Evolutionary conservation across 768 basidiomycete species (phyloP).

Genomic region (Suillus discolor): DNA sequence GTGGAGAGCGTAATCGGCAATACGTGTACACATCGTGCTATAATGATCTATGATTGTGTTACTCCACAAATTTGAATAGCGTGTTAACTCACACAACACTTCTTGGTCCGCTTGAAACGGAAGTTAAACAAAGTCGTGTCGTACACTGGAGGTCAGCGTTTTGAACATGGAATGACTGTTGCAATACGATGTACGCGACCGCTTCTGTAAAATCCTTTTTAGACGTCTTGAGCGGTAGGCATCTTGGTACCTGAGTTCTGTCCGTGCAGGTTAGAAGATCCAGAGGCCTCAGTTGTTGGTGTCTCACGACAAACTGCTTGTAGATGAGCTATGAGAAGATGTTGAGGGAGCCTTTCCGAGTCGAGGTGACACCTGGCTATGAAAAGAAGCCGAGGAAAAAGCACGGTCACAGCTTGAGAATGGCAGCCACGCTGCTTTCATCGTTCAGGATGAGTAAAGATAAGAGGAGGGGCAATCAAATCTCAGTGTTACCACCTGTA

Average conservation of each 20-base stretch:
- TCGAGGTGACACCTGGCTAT: neutral
- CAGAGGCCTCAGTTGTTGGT: neutral
- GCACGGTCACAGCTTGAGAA: neutral
- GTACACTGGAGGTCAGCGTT: neutral
- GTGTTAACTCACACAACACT: neutral
- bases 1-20: neutral
- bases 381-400: neutral
- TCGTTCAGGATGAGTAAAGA: neutral
- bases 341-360: neutral
- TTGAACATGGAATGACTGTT: neutral
- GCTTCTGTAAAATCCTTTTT: neutral
- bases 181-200: neutral
- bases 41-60: slow-evolving; percentile 5
- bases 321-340: neutral
- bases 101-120: neutral
- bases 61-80: neutral
- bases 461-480: no score
- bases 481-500: neutral
- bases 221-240: neutral
- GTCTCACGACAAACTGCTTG: neutral
- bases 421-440: neutral
- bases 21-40: neutral
- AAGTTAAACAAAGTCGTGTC: neutral
- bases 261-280: neutral
- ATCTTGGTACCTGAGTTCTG: neutral